Conservation (phyloP, 352 stramenopile species). For the Globisporangium solare region DNA sequence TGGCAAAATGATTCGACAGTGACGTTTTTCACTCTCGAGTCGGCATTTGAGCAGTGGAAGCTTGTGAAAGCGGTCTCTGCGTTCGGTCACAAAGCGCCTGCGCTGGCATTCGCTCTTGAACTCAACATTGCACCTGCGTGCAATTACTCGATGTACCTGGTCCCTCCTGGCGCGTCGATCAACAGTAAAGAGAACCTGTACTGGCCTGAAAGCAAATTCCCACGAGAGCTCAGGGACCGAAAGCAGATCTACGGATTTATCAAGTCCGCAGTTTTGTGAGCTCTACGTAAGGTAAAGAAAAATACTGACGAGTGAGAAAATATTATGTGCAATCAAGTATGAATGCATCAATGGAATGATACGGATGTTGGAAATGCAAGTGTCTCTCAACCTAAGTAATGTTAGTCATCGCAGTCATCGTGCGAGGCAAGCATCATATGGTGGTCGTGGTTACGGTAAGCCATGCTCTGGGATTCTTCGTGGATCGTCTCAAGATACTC, state of each 20-base stretch:
- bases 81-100: conserved; percentile 66
- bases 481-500: conserved; percentile 87
- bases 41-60: conserved; percentile 65
- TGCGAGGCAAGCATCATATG: conserved; percentile 8
- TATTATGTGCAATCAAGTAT: no score
- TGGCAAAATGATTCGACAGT: conserved; percentile 36
- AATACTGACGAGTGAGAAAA: not conserved
- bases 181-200: conserved; percentile 78
- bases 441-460: conserved; percentile 11
- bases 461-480: conserved; percentile 35
- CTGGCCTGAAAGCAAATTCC: conserved; percentile 47
- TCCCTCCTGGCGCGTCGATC: conserved; percentile 68
- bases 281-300: not conserved
- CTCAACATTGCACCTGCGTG: conserved; percentile 34
- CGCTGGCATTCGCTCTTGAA: conserved; percentile 35
- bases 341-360: no score
- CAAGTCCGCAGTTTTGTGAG: conserved; percentile 31
- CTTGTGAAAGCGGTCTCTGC: conserved; percentile 60
- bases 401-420: not conserved
- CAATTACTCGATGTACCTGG: conserved; percentile 54
- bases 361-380: no score
- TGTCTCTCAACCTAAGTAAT: not conserved
- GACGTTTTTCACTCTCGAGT: conserved; percentile 60
- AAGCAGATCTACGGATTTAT: conserved; percentile 67
- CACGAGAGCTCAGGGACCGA: conserved; percentile 33